Base-by-base conservation (phyloP, 768 basidiomycete species). In the Russula abietina region DNA sequence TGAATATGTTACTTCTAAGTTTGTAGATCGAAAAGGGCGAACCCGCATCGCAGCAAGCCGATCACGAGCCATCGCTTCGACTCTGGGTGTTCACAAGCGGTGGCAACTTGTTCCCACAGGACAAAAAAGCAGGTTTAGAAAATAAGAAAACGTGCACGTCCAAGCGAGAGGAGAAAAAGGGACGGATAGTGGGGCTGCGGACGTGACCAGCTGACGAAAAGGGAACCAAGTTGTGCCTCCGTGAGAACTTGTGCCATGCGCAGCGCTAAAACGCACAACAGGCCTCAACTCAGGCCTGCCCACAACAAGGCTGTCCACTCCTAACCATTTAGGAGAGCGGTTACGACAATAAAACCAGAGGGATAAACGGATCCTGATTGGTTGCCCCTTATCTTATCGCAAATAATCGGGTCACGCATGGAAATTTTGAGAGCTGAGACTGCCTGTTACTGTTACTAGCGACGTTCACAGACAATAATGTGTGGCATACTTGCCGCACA, bases 401-500 rank as follows among this genome's bases (percentile, higher is more conserved):
- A 49, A 14, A 17, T 46, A 38, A 24, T 14, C 36, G 26, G 39
- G 28, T 30, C 28, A 57, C 30, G 36, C 24, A 10, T 16, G 16
- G 28, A 59, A 68, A 49, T 38, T 49, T 64, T 36, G 39, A 54
- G 48, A 49, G 46, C 26, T 26, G 4, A 24, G 26, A 12, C 32
- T 12, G 38, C 10, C 24, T 5, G 30, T 30, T 7, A 3, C 51
- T 9, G 12, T 45, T 14, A 53, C 26, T 26, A 45, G n/a, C 41
- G 7, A 57, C 50, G 8, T 32, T 53, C 39, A 50, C 33, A 39
- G 46, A 24, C 43, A 45, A 75, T 28, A 50, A 98, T 98, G 94
- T 98, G 94, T 72, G 94, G 94, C 68, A 97, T 98, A 70, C 78
- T 94, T 67, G 91, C 89, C 61, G 85, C 85, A 30, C 92, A 94